Conservation (phyloP, 805 yeast genomes). For the Cyberlindnera veronae region DNA sequence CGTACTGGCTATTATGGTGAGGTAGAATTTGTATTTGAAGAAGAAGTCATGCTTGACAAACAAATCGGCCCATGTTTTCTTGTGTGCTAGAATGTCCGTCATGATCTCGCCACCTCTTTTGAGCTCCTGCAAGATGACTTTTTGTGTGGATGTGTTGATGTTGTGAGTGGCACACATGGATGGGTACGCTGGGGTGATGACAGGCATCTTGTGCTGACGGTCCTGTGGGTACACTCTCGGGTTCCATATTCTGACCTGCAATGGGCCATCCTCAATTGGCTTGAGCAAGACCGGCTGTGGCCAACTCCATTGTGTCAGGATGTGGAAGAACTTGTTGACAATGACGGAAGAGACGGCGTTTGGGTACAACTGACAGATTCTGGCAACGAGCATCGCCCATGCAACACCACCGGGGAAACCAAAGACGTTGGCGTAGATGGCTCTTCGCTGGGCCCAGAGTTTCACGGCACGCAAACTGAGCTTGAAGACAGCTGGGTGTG, state of each 20-base stretch:
- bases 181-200: constrained; percentile 96
- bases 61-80: constrained; percentile 68
- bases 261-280: constrained; percentile 94
- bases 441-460: constrained; percentile 95
- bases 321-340: constrained; percentile 83
- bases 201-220: constrained; percentile 92
- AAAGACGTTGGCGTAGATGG: constrained; percentile 89
- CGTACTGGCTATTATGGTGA: constrained; percentile 78
- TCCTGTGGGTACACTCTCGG: constrained; percentile 89
- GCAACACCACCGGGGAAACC: constrained; percentile 99
- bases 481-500: constrained; percentile 88
- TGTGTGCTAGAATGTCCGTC: constrained; percentile 61
- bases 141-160: constrained; percentile 84
- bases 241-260: constrained; percentile 96
- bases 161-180: constrained; percentile 99
- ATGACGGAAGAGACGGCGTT: constrained; percentile 92
- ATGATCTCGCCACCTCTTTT: constrained; percentile 70
- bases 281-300: constrained; percentile 95
- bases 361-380: constrained; percentile 95
- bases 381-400: constrained; percentile 99
- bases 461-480: constrained; percentile 91
- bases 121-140: constrained; percentile 75
- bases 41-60: constrained; percentile 82
- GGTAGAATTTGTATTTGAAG: constrained; percentile 77
- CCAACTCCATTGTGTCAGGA: constrained; percentile 92